Percentiles rank a stretch among this genome's conserved stretches.
Evolutionary conservation across 2,329 filamentous ascomycete genomes (phyloP).

Genomic region (Calycina herbarum): DNA sequence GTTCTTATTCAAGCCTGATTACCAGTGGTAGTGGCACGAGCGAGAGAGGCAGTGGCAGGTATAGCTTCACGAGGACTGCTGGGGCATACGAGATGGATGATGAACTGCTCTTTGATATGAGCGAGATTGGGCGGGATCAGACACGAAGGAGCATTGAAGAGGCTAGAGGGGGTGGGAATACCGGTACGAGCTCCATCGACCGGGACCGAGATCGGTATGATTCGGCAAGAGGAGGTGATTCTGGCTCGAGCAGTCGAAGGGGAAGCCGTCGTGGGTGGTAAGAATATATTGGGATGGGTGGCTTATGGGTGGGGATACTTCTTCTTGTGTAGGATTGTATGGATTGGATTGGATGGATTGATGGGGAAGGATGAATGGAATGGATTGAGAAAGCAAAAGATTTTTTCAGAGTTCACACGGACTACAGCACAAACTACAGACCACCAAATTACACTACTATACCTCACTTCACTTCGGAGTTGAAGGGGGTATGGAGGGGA

Average conservation of each 20-base stretch:
- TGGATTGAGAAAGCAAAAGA: too few relatives aligned
- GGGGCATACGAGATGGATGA: slow-evolving; percentile 58
- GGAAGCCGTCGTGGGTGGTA: slow-evolving; percentile 35
- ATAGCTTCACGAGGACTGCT: slow-evolving; percentile 46
- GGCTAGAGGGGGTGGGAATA: slow-evolving; percentile 32
- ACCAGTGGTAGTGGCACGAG: slow-evolving; percentile 38
- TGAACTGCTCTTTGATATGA: slow-evolving; percentile 72
- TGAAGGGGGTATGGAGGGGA: too few relatives aligned
- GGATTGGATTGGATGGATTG: too few relatives aligned
- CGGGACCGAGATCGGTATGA: slow-evolving; percentile 26
- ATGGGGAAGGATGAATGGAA: too few relatives aligned
- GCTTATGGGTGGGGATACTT: too few relatives aligned
- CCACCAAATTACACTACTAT: too few relatives aligned
- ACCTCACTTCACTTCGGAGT: too few relatives aligned
- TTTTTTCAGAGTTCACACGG: too few relatives aligned
- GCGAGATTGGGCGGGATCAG: slow-evolving; percentile 61
- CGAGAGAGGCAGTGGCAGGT: slow-evolving; percentile 41
- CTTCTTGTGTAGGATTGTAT: too few relatives aligned
- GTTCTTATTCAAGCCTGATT: slow-evolving; percentile 39
- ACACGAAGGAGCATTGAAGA: slow-evolving; percentile 60
- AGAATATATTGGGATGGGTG: neutral
- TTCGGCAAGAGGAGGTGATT: slow-evolving; percentile 31
- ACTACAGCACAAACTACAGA: too few relatives aligned
- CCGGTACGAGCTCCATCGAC: slow-evolving; percentile 19
- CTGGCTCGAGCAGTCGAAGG: slow-evolving; percentile 33